These are phyloP conservation scores for Nannochloropsis gaditana DNA, from an alignment of 108 stramenopile genomes.

Conservation along the genomic window DNA sequence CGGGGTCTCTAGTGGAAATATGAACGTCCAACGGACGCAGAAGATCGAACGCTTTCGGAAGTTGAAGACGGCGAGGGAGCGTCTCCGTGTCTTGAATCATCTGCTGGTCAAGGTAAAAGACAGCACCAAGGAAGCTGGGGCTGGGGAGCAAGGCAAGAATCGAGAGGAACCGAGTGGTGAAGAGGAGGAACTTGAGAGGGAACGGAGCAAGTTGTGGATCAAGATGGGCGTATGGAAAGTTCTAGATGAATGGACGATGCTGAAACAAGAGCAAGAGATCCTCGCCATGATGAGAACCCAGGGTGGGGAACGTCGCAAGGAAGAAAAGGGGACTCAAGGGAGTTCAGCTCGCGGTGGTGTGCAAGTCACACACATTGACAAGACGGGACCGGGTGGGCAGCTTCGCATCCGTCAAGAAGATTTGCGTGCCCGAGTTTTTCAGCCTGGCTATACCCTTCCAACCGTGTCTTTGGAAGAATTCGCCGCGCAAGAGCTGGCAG, in stretches of 20 bases:
- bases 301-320: neutral
- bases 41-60: neutral
- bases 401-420: conserved; percentile 62
- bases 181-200: neutral
- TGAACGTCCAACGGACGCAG: neutral
- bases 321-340: neutral
- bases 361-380: conserved; percentile 51
- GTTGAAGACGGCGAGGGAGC: neutral
- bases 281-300: neutral
- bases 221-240: neutral
- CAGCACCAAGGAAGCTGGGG: neutral
- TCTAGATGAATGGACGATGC: neutral
- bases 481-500: conserved; percentile 71
- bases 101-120: neutral
- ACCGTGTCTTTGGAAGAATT: conserved; percentile 90
- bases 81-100: neutral
- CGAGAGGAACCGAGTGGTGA: neutral
- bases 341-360: neutral
- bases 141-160: neutral
- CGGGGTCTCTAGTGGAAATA: neutral
- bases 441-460: conserved; percentile 83
- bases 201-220: neutral
- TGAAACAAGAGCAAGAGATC: neutral
- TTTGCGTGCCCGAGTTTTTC: conserved; percentile 74
- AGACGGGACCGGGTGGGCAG: conserved; percentile 29